These are phyloP conservation scores for Clonostachys sp. DNA, from an alignment of 2,329 filamentous ascomycete genomes.

Conservation along the genomic window DNA sequence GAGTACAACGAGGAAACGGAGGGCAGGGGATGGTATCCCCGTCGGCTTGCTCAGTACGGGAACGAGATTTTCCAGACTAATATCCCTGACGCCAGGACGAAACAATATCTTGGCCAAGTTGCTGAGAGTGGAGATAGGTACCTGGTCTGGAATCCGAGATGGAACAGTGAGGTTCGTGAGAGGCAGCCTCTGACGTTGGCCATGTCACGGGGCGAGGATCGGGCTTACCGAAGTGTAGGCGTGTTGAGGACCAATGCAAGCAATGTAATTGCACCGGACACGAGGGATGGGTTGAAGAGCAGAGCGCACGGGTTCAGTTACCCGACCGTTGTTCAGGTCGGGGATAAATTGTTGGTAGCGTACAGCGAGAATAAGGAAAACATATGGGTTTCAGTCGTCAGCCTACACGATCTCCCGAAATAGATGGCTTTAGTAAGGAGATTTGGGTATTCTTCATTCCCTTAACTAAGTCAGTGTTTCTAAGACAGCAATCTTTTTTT, in stretches of 20 bases:
- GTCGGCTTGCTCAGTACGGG: conserved; percentile 5
- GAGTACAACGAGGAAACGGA: conserved; percentile 9
- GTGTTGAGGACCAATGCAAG: conserved; percentile 13
- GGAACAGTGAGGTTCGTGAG: background rate
- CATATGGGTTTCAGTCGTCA: conserved; percentile 14
- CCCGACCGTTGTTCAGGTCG: conserved; percentile 12
- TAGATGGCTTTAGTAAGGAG: too few species aligned
- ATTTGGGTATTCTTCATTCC: too few species aligned
- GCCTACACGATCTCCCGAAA: conserved; percentile 8
- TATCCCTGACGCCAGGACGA: conserved; percentile 14
- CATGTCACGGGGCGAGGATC: background rate
- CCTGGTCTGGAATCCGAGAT: background rate
- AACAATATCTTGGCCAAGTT: conserved; percentile 10
- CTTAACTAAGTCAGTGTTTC: too few species aligned
- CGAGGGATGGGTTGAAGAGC: conserved; percentile 11
- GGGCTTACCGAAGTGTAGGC: conserved; percentile 6
- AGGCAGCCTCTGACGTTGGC: background rate
- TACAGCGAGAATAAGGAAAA: conserved; percentile 19
- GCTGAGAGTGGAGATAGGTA: background rate
- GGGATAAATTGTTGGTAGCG: conserved; percentile 9
- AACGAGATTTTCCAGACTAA: conserved; percentile 13
- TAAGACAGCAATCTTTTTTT: too few species aligned
- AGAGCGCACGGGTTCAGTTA: conserved; percentile 12
- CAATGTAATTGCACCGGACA: conserved; percentile 11
- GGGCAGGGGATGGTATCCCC: conserved; percentile 13